phyloP scores from a whole-genome alignment of 2,329 filamentous ascomycete species.

The Xylaria sp. region DNA sequence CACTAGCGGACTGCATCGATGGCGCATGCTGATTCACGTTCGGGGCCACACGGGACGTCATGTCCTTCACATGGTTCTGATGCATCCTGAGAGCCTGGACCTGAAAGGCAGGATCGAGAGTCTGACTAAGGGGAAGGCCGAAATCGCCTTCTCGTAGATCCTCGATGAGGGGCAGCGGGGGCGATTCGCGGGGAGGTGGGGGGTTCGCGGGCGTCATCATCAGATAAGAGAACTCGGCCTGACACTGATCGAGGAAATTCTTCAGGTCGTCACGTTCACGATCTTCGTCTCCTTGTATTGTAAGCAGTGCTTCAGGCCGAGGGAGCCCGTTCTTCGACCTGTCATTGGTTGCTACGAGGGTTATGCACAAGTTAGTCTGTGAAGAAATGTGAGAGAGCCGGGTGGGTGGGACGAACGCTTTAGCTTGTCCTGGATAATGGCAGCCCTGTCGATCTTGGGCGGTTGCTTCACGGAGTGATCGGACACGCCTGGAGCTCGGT shows the following conservation, averaged over 20 bases:
- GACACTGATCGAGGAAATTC: conserved; percentile 58
- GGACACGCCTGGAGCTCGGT: conserved; percentile 37
- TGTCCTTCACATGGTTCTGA: conserved; percentile 55
- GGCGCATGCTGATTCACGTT: conserved; percentile 53
- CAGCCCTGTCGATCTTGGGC: conserved; percentile 39
- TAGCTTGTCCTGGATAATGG: conserved; percentile 53
- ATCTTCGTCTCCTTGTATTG: conserved; percentile 36
- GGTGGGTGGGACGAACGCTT: conserved; percentile 40
- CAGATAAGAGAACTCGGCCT: conserved; percentile 61
- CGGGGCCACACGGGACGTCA: conserved; percentile 48
- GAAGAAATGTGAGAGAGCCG: background rate
- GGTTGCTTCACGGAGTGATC: conserved; percentile 43
- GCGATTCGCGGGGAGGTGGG: conserved; percentile 58
- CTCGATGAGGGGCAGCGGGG: conserved; percentile 53
- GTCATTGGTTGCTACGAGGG: conserved; percentile 38
- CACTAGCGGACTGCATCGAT: conserved; percentile 40
- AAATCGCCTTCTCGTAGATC: conserved; percentile 55
- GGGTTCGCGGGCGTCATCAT: conserved; percentile 65
- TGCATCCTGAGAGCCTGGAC: conserved; percentile 33
- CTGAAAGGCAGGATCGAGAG: conserved; percentile 34
- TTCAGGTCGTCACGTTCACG: conserved; percentile 49
- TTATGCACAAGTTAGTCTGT: conserved; percentile 14
- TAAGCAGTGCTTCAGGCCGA: conserved; percentile 38
- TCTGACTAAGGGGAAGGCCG: conserved; percentile 39
- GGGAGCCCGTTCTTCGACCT: conserved; percentile 37